Base-by-base conservation (phyloP, 768 basidiomycete species). In the Lactifluus rugatus region DNA sequence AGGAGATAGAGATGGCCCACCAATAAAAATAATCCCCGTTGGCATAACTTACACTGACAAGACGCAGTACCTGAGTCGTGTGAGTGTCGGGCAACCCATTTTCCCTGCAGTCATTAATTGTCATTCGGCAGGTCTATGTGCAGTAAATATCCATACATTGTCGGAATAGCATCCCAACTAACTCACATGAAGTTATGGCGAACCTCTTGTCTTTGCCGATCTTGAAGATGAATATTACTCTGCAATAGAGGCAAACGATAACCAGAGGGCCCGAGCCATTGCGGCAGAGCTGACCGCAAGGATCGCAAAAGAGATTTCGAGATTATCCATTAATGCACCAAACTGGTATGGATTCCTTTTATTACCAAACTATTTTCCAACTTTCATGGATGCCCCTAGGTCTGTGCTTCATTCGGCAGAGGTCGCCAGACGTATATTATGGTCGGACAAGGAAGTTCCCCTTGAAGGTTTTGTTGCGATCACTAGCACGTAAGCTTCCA, bases 371-470 rank as follows among this genome's bases (percentile, higher is more conserved):
- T 17, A 34, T 42, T 3, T 17, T 26, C 10, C 21, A n/a, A 31
- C 17, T 19, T 37, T 19, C 23, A n/a, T 37, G 36, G 31, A 32
- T 21, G 14, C 21, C 36, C 45, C 10, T 46, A 94, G 91, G 93
- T 87, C 95, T 62, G 88, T 90, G 0, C 75, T 95, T 7, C 88
- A 86, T 70, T 82, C 82, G 36, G 93, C 92, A 3, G 82, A 88
- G 58, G 95, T 95, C 84, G 89, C 94, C 17, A 78, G 90, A 47
- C 89, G 93, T 67, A 73, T 98, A 34, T 74, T 99, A 14, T 98
- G 93, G 91, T 85, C 84, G 63, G 78, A 81, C 16, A 31, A 34
- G 56, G 85, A 92, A 37, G 81, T 97, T 57, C 76, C 81, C 44
- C 78, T 96, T 45, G 81, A 85, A 47, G 83, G 94, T 52, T 94